Base-by-base conservation (phyloP, 768 basidiomycete species). In the Suillus variegatus region DNA sequence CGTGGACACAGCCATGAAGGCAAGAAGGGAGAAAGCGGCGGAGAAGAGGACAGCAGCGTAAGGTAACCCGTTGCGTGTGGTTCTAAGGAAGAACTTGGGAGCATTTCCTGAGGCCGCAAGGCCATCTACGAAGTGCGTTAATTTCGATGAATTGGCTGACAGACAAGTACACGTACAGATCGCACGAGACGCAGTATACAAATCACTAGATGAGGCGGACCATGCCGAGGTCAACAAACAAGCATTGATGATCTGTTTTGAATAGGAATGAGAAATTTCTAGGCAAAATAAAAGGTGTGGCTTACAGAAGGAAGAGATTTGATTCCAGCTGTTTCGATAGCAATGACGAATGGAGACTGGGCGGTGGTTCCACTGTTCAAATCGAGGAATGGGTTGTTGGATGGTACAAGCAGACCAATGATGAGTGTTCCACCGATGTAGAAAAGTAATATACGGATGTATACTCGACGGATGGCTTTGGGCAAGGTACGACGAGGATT, bases 301-400 rank as follows among this genome's bases (percentile, higher is more conserved):
- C 75, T 76, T 72, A 95, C 90, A 51, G 88, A 90, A 20, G 96
- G 95, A 1, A 97, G 78, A 6, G 80, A 83, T 68, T 88, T 91
- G 76, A 97, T 98, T n/a, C 97, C 96, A 8, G 95, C 89, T 52
- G 81, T 85, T 70, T 84, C 71, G 68, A 94, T 94, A 1, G 95
- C 97, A 69, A 99, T 93, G 68, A 97, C 95, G 77, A 95, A 97
- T 1, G 96, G 92, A 51, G 92, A 92, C 2, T 87, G 87, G 16
- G 89, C 88, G 20, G 86, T 89, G n/a, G 86, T 89, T 36, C 87
- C 86, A 52, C 76, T 75, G 0, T 3, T 4, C 52, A 93, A 77
- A 60, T 79, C 71, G 5, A 97, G 83, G 28, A 80, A 75, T 0
- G 75, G 64, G 66, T 90, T 81, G 72, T 85, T 90, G 51, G 86